Evolutionary conservation across 768 basidiomycete species (phyloP).

Genomic region (Boletus coccyginus): DNA sequence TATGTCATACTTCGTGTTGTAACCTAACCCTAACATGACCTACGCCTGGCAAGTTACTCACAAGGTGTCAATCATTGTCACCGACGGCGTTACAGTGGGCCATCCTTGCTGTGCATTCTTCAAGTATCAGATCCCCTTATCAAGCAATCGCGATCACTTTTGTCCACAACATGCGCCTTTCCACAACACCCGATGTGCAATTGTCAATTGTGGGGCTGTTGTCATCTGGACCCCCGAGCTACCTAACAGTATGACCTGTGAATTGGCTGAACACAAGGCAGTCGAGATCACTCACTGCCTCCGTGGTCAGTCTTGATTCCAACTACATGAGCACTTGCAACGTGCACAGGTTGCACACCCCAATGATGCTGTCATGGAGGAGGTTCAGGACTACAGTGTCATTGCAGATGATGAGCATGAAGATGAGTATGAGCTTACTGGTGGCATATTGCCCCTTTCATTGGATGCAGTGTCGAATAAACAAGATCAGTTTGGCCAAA

Average conservation of each 20-base stretch:
- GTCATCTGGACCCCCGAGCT: neutral
- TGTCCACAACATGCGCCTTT: neutral
- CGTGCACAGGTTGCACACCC: neutral
- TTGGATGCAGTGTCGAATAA: too few relatives aligned
- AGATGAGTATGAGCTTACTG: too few relatives aligned
- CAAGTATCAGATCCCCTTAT: neutral
- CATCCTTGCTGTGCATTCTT: neutral
- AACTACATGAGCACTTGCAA: neutral
- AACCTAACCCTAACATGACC: too few relatives aligned
- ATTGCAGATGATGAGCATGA: neutral
- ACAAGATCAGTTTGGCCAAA: too few relatives aligned
- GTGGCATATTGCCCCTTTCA: too few relatives aligned
- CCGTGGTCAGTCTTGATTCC: neutral
- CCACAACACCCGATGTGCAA: too few relatives aligned
- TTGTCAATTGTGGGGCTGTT: too few relatives aligned
- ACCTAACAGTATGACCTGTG: neutral
- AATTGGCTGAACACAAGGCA: neutral
- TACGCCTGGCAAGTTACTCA: too few relatives aligned
- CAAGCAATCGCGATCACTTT: neutral
- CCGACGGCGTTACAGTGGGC: too few relatives aligned
- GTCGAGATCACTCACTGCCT: neutral
- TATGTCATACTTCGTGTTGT: too few relatives aligned
- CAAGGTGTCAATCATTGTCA: too few relatives aligned
- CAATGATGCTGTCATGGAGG: neutral
- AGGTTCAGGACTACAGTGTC: too few relatives aligned